A percentile compares a stretch with the other conserved stretches of the same genome.
Evolutionary conservation across 148 eudicot genomes (phyloP).

Genomic region (Rhododendron williamsianum): DNA sequence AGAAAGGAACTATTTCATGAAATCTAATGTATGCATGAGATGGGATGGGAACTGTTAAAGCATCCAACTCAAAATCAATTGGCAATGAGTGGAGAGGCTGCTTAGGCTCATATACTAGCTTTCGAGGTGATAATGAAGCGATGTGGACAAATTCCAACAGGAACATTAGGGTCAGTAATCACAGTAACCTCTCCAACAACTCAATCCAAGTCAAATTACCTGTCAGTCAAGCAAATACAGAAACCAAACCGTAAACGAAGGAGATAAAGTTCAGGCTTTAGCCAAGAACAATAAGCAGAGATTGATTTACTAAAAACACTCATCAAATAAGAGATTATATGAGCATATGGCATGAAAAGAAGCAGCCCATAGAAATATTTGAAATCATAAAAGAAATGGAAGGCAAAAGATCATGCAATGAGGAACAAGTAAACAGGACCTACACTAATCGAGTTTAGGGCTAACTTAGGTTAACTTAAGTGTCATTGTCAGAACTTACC

Average conservation of each 20-base stretch:
- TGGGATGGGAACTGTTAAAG: not conserved
- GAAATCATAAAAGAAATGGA: not conserved
- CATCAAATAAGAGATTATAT: not conserved
- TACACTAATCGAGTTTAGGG: not conserved
- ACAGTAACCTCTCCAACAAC: not conserved
- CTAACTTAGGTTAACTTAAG: not conserved
- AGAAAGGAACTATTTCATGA: not conserved
- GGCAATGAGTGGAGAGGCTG: not conserved
- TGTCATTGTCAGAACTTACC: not conserved
- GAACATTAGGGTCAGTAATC: not conserved
- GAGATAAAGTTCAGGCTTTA: not conserved
- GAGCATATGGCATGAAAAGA: not conserved
- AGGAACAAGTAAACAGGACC: not conserved
- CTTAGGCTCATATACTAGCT: not conserved
- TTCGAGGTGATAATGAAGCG: not conserved
- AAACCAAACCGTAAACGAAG: not conserved
- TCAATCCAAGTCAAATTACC: not conserved
- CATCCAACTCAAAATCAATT: not conserved
- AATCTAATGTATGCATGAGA: not conserved
- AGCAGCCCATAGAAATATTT: not conserved
- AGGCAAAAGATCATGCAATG: not conserved
- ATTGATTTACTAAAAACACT: not conserved
- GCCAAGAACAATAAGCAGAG: not conserved
- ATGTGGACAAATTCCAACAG: not conserved
- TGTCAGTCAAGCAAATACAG: not conserved